phyloP scores from a whole-genome alignment of 805 yeast genomes.

The Yamadazyma insecticola region DNA sequence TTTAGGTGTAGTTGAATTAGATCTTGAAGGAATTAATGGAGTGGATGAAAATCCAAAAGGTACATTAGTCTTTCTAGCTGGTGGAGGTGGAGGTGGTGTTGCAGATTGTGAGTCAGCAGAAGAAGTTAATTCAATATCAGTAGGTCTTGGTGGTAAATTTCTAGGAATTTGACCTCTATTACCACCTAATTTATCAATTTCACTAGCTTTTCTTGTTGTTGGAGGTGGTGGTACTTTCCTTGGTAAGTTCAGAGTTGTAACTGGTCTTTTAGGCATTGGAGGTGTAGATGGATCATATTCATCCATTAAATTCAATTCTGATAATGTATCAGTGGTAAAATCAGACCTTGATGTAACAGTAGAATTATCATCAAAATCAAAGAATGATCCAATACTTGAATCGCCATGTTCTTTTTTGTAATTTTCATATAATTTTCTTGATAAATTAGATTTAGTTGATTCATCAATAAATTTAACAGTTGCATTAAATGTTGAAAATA shows the following conservation, averaged over 20 bases:
- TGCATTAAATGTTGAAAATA: constrained; percentile 71
- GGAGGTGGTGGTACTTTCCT: constrained; percentile 19
- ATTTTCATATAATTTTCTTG: constrained; percentile 22
- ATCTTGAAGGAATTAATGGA: constrained; percentile 35
- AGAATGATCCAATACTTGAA: background rate
- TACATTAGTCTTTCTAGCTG: constrained; percentile 12
- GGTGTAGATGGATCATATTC: constrained; percentile 20
- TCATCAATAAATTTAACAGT: constrained; percentile 62
- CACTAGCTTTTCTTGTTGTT: constrained; percentile 14
- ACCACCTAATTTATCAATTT: constrained; percentile 7
- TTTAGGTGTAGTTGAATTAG: constrained; percentile 25
- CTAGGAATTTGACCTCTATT: too few species aligned
- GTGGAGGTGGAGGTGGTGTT: constrained; percentile 18
- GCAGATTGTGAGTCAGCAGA: constrained; percentile 9
- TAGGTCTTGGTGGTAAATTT: constrained; percentile 12
- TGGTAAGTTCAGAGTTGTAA: constrained; percentile 6
- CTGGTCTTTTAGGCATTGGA: constrained; percentile 9
- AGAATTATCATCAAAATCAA: background rate
- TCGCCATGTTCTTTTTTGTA: constrained; percentile 27
- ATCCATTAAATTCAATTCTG: constrained; percentile 34
- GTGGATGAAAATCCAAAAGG: constrained; percentile 35
- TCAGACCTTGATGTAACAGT: constrained; percentile 4
- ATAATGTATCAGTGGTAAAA: constrained; percentile 25
- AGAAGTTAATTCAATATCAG: constrained; percentile 6
- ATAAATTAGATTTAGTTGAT: constrained; percentile 22